Evolutionary conservation across 345 rosid species (phyloP), one percentile per base, ranked within the genome.

Genomic region (Odontarrhena argentea): DNA sequence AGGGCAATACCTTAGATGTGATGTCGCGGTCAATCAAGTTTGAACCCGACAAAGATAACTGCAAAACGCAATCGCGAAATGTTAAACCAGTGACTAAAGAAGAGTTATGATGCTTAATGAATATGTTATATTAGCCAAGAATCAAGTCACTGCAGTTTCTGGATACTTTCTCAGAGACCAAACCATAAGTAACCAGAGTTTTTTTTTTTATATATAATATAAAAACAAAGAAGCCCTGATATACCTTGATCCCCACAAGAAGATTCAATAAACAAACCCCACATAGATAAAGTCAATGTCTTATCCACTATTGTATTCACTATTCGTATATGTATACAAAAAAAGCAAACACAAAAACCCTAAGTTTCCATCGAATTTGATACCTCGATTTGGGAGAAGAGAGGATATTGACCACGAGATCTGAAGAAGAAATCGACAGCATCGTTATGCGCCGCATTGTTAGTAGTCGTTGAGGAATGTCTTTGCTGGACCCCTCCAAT

Each of bases 381-480:
- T 51, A 91, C 96, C 98, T 92, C 98, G 35, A 92, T 68, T 68
- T 73, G 92, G 1, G 92, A 80, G 63, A 77, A 77, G 47, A 87
- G 92, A 6, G 79, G 58, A 3, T 49, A 77, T 15, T 68, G 82
- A 7, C 95, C 95, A 14, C 73, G 82, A 12, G 83, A 77, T 56
- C 78, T 76, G 69, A 80, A 87, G 83, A 81, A 92, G 80, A 49
- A 66, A 56, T 88, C 94, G 42, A 89, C 79, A n/a, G 98, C 96
- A 13, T 85, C 96, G 60, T 85, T 78, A 34, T 54, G 78, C 2
- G 68, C 82, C 1, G 70, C 79, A 52, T 52, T 53, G 72, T 67
- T 78, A 32, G 38, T 40, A 41, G 53, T 6, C 2, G 54, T 49
- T 14, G 63, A 36, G 3, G 60, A 43, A 72, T 85, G 68, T 62